Percentiles rank a stretch among this genome's conserved stretches.
These are phyloP conservation scores for Talaromyces proteolyticus DNA, from an alignment of 495 filamentous ascomycete genomes.

Conservation along the genomic window DNA sequence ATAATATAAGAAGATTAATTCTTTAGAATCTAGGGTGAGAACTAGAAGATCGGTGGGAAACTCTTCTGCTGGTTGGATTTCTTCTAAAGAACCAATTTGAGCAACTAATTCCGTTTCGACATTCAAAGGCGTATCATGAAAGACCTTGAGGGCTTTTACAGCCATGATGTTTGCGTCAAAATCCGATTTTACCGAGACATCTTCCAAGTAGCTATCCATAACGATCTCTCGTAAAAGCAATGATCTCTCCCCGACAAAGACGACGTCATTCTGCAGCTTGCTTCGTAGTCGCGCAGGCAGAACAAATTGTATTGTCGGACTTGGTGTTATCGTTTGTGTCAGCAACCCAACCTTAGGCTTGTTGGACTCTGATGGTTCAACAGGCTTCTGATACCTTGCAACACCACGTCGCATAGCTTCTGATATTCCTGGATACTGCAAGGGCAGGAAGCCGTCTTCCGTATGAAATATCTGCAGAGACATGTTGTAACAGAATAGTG, in stretches of 20 bases:
- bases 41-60: constrained; percentile 74
- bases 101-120: constrained; percentile 18
- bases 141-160: constrained; percentile 37
- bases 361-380: neutral
- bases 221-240: constrained; percentile 61
- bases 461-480: neutral
- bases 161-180: constrained; percentile 57
- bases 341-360: constrained; percentile 51
- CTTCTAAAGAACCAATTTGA: constrained; percentile 4
- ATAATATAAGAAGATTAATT: constrained; percentile 68
- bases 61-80: constrained; percentile 6
- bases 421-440: neutral
- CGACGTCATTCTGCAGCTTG: constrained; percentile 70
- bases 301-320: constrained; percentile 70
- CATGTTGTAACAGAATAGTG: too few species aligned
- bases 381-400: neutral
- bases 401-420: neutral
- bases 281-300: constrained; percentile 73
- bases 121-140: constrained; percentile 24
- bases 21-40: constrained; percentile 61
- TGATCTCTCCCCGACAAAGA: constrained; percentile 72
- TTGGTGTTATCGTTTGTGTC: constrained; percentile 69
- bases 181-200: constrained; percentile 66
- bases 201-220: constrained; percentile 54
- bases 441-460: neutral